phyloP scores from a whole-genome alignment of 805 yeast species.

The Wickerhamomyces silvicola region DNA sequence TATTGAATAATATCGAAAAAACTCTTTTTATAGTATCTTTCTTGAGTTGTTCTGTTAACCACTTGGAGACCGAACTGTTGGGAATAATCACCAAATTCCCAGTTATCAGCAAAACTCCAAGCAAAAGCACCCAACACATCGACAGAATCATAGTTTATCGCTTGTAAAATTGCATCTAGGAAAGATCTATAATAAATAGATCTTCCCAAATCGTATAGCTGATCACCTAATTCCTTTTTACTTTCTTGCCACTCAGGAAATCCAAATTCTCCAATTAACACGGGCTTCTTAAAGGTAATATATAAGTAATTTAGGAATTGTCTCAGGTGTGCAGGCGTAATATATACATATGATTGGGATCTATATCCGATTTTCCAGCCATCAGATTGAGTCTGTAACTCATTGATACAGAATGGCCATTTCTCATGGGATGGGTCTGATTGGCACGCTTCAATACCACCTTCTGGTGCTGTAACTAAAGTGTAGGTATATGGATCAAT shows the following conservation, averaged over 20 bases:
- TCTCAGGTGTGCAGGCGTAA: background rate
- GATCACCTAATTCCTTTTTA: background rate
- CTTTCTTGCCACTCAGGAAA: background rate
- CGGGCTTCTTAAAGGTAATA: background rate
- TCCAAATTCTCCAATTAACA: background rate
- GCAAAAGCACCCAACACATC: slow-evolving; percentile 1
- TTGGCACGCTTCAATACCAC: slow-evolving; percentile 1
- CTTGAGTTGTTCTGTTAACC: slow-evolving; percentile 1
- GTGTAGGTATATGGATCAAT: slow-evolving; percentile 1
- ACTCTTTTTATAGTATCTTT: background rate
- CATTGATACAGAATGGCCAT: slow-evolving; percentile 1
- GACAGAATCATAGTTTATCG: background rate
- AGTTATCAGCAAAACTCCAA: slow-evolving; percentile 1
- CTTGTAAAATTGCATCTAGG: slow-evolving; percentile 1
- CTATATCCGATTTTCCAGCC: slow-evolving; percentile 2
- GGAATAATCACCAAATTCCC: background rate
- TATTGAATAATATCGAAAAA: background rate
- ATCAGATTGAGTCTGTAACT: background rate
- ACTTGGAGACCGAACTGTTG: background rate
- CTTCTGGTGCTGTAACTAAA: background rate
- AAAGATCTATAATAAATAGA: background rate
- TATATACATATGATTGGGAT: slow-evolving; percentile 1
- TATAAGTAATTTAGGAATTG: background rate
- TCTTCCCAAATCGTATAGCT: background rate
- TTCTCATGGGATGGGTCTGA: background rate